Evolutionary conservation across 768 basidiomycete genomes (phyloP), one percentile per base, ranked within the genome.

Genomic region (Roridomyces roridus): DNA sequence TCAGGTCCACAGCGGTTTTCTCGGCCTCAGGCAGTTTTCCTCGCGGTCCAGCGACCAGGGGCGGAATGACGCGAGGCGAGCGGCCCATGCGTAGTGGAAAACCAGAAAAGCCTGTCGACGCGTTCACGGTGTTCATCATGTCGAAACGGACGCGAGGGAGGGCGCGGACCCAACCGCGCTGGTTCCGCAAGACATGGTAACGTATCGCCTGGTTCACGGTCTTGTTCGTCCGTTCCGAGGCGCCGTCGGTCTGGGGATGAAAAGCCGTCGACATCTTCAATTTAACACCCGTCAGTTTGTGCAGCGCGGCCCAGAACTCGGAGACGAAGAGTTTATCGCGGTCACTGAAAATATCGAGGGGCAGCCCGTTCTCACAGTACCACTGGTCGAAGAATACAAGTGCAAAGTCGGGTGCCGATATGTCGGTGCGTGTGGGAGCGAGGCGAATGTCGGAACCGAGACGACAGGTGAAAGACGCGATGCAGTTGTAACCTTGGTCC

Each of bases 181-280:
- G 66, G 24, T 65, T 62, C 2, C 55, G n/a, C 11, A 65, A 50
- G 12, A 69, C 65, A 60, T 62, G 57, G 37, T 58, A 72, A 40
- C 58, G 55, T 1, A 65, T 46, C 18, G 41, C 41, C 29, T 31
- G 29, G 29, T 31, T 31, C 7, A 31, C 29, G 29, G 29, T 31
- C 29, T 62, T 59, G 50, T 70, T 69, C 3, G 62, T 57, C 1
- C 57, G 49, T 61, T 74, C 65, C 15, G 59, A 68, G 0, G 59
- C 31, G 0, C 72, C 70, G 46, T 74, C 67, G 0, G 68, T 72
- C 36, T 74, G 65, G 0, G 70, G 71, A 18, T 74, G 72, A 29
- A 65, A 72, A 0, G 70, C 46, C 0, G 70, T 69, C 0, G 71
- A 72, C 51, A 74, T 57, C 6, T 56, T 53, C 0, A 70, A 44